phyloP scores from a whole-genome alignment of 2,329 filamentous ascomycete species.

The Camillea tinctor region DNA sequence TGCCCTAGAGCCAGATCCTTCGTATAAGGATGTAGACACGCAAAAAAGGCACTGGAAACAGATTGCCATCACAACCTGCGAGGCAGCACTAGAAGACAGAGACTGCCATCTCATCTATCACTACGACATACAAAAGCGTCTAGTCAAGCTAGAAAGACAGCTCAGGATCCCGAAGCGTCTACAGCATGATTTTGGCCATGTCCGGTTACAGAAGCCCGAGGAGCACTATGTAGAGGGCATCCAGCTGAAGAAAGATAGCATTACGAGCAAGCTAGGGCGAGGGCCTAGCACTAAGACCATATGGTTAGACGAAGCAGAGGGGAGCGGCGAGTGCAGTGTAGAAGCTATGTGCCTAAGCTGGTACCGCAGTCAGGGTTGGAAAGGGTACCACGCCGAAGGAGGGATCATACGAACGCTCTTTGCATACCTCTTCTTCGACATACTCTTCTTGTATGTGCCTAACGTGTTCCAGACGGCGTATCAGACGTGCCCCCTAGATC shows the following conservation, averaged over 20 bases:
- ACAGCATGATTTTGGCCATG: constrained; percentile 91
- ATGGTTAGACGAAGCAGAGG: constrained; percentile 79
- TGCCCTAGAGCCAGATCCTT: constrained; percentile 47
- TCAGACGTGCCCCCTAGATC: constrained; percentile 88
- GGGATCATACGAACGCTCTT: constrained; percentile 90
- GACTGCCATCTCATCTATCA: constrained; percentile 92
- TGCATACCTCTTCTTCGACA: constrained; percentile 87
- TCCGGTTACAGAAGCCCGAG: constrained; percentile 70
- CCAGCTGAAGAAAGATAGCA: constrained; percentile 65
- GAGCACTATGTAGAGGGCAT: constrained; percentile 76
- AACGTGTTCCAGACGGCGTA: constrained; percentile 97
- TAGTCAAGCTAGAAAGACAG: constrained; percentile 85
- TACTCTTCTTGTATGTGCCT: constrained; percentile 88
- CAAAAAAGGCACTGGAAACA: constrained; percentile 83
- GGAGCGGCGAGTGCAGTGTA: constrained; percentile 74
- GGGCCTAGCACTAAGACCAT: constrained; percentile 68
- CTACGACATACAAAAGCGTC: constrained; percentile 89
- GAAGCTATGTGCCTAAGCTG: constrained; percentile 91
- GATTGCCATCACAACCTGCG: constrained; percentile 76
- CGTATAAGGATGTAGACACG: constrained; percentile 38
- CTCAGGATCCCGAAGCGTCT: constrained; percentile 79
- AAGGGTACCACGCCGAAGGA: constrained; percentile 91
- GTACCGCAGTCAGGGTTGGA: constrained; percentile 83
- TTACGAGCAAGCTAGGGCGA: constrained; percentile 37
- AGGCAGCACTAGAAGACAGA: constrained; percentile 80